Evolutionary conservation across 2,329 filamentous ascomycete genomes (phyloP).

Genomic region (Aspergillus tamarii): DNA sequence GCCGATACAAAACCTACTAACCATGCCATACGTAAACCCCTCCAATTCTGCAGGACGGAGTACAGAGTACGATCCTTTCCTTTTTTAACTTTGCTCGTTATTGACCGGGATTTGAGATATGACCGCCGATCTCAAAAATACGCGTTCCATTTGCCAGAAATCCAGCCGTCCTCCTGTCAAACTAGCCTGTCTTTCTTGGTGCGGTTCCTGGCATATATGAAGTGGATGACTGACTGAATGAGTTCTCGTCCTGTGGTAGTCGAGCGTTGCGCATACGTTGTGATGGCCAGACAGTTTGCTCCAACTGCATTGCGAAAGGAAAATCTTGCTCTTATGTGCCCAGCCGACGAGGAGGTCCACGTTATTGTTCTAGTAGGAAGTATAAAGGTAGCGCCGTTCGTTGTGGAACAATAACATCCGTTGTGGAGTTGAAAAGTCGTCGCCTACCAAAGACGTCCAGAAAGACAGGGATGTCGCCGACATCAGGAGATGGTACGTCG

Average conservation of each 20-base stretch:
- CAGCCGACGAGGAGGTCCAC: constrained; percentile 8
- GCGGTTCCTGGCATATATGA: constrained; percentile 31
- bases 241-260: constrained; percentile 29
- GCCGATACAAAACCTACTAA: constrained; percentile 5
- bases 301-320: constrained; percentile 34
- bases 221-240: background rate
- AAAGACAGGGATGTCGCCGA: background rate
- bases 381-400: background rate
- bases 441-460: background rate
- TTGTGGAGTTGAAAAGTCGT: background rate
- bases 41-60: background rate
- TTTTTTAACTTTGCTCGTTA: background rate
- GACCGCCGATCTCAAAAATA: background rate
- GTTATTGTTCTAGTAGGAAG: constrained; percentile 5
- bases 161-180: constrained; percentile 50
- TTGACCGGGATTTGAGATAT: constrained; percentile 6
- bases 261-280: constrained; percentile 52
- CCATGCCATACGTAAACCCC: constrained; percentile 4
- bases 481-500: constrained; percentile 4
- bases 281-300: constrained; percentile 50
- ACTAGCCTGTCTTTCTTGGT: constrained; percentile 56
- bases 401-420: background rate
- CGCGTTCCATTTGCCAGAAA: constrained; percentile 1
- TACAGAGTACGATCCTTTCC: background rate
- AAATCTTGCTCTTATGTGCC: constrained; percentile 25